phyloP scores from a whole-genome alignment of 2,329 filamentous ascomycete species.

The Penicillium glabrum region DNA sequence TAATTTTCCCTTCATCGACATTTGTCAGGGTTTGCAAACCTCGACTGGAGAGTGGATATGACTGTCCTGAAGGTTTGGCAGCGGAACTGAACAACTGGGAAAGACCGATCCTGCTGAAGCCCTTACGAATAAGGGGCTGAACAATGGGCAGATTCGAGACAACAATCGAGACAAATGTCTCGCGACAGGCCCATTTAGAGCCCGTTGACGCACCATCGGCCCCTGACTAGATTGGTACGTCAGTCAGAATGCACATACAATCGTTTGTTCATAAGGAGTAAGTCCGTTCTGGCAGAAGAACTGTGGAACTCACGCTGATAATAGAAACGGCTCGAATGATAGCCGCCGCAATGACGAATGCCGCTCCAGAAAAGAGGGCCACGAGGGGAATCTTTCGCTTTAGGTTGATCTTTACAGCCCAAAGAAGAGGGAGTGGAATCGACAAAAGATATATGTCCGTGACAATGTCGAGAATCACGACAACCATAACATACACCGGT shows the following conservation, averaged over 20 bases:
- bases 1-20: conserved; percentile 10
- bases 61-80: conserved; percentile 15
- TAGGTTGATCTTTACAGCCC: conserved; percentile 49
- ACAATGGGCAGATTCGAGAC: conserved; percentile 44
- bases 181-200: conserved; percentile 44
- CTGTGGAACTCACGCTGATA: conserved; percentile 29
- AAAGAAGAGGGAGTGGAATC: conserved; percentile 59
- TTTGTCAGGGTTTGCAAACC: conserved; percentile 16
- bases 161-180: conserved; percentile 44
- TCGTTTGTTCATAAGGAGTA: neutral
- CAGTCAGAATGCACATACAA: neutral
- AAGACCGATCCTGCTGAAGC: conserved; percentile 27
- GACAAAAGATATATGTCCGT: conserved; percentile 60
- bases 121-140: conserved; percentile 31
- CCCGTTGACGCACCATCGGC: conserved; percentile 35
- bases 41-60: conserved; percentile 18
- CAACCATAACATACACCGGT: conserved; percentile 47
- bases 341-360: conserved; percentile 54
- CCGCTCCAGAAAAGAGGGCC: conserved; percentile 54
- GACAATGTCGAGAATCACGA: conserved; percentile 51
- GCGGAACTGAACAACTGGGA: conserved; percentile 26
- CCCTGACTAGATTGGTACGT: conserved; percentile 22
- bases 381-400: conserved; percentile 53
- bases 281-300: too few relatives aligned
- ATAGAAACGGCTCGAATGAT: conserved; percentile 54